Conservation (phyloP, 208 protist genomes). For the Sergeia podlipaevii region DNA sequence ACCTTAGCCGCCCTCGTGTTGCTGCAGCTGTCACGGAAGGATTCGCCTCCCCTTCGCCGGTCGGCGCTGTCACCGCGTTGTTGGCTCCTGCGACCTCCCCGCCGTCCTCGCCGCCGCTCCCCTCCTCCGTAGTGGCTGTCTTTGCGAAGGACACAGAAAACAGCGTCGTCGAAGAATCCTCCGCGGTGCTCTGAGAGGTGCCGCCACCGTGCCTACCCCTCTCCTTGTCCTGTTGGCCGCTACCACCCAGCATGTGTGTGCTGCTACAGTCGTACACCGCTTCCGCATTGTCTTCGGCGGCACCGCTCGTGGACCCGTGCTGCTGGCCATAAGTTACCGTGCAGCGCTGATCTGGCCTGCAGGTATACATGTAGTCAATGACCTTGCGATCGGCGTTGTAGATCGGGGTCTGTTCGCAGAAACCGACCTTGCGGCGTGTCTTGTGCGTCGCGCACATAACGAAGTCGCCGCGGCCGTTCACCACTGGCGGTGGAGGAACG, state of each 20-base stretch:
- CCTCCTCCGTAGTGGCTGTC: background rate
- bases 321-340: background rate
- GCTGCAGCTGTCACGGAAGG: background rate
- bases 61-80: background rate
- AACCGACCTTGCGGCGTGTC: constrained; percentile 37
- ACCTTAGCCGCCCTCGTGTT: constrained; percentile 29
- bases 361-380: constrained; percentile 51
- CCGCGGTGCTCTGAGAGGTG: background rate
- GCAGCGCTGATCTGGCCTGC: constrained; percentile 34
- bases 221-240: background rate
- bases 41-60: background rate
- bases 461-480: constrained; percentile 29
- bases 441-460: constrained; percentile 53
- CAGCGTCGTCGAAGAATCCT: background rate
- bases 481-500: background rate
- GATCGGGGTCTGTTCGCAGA: constrained; percentile 41
- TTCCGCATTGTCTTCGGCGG: background rate
- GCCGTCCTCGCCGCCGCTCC: background rate
- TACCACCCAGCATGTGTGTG: constrained; percentile 7
- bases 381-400: constrained; percentile 68
- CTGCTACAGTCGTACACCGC: constrained; percentile 14
- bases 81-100: background rate
- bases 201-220: background rate
- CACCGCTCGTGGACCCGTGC: background rate
- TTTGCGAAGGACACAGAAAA: background rate